These are phyloP conservation scores for Pogostemon cablin DNA, from an alignment of 257 asterid species.

Conservation along the genomic window DNA sequence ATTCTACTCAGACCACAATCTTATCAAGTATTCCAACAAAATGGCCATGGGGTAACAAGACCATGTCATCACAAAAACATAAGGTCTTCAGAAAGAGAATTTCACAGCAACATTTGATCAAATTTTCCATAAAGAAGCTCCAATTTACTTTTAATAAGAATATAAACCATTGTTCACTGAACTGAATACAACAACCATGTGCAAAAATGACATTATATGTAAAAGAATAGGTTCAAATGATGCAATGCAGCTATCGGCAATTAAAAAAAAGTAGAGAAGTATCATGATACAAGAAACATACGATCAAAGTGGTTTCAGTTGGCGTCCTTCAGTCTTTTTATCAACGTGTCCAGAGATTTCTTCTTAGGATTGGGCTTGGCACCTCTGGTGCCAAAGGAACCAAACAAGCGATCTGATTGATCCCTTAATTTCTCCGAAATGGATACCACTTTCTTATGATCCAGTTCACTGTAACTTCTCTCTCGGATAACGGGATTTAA, in stretches of 20 bases:
- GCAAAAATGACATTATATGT: constrained; percentile 32
- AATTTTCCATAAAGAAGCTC: constrained; percentile 23
- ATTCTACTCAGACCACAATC: no score
- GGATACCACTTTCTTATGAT: constrained; percentile 73
- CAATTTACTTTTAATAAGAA: neutral
- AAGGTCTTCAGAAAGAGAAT: constrained; percentile 13
- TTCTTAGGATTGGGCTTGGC: constrained; percentile 87
- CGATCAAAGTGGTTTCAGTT: constrained; percentile 47
- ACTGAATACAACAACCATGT: constrained; percentile 41
- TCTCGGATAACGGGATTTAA: constrained; percentile 92
- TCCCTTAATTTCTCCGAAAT: constrained; percentile 93
- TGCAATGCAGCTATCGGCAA: constrained; percentile 38
- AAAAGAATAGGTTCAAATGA: constrained; percentile 42
- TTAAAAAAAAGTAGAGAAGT: constrained; percentile 38
- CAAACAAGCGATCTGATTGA: constrained; percentile 80
- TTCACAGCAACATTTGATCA: constrained; percentile 11
- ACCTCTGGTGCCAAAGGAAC: constrained; percentile 93
- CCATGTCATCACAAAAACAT: constrained; percentile 3
- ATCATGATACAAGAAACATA: constrained; percentile 35
- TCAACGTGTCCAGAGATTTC: constrained; percentile 89
- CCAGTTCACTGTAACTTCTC: constrained; percentile 81
- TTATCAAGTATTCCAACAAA: no score
- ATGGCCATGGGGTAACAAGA: neutral
- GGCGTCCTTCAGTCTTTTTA: constrained; percentile 85
- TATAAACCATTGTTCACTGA: constrained; percentile 13